Conservation (phyloP, 108 stramenopile genomes). For the Pseudonitzschia delicatissima region DNA sequence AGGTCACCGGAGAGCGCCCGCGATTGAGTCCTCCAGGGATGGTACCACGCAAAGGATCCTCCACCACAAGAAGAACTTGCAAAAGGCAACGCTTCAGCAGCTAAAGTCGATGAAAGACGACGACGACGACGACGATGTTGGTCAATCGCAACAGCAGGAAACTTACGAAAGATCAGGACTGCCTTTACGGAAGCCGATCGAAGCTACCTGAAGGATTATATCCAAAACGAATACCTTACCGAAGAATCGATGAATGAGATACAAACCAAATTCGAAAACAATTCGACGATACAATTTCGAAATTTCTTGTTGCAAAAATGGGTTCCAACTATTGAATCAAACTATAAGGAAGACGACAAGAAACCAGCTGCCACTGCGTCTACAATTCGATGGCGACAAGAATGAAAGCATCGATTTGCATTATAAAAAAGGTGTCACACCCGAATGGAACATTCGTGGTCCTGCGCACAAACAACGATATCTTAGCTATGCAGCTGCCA, state of each 20-base stretch:
- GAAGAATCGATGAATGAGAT: slow-evolving; percentile 66
- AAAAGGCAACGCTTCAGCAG: slow-evolving; percentile 62
- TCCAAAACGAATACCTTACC: slow-evolving; percentile 59
- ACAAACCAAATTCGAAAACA: slow-evolving; percentile 65
- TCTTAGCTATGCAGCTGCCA: slow-evolving; percentile 44
- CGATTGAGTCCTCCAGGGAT: slow-evolving; percentile 88
- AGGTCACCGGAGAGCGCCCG: slow-evolving; percentile 90
- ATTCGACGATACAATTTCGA: slow-evolving; percentile 78
- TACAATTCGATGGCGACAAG: background rate
- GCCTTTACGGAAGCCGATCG: slow-evolving; percentile 51
- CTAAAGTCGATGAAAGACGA: slow-evolving; percentile 48
- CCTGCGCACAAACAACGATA: slow-evolving; percentile 95
- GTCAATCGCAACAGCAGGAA: background rate
- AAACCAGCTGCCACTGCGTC: background rate
- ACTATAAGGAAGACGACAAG: background rate
- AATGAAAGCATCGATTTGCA: slow-evolving; percentile 5
- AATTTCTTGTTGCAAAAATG: slow-evolving; percentile 63
- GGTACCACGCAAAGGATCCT: slow-evolving; percentile 74
- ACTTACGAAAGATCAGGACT: slow-evolving; percentile 9
- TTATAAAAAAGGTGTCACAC: slow-evolving; percentile 50
- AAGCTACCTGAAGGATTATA: slow-evolving; percentile 58
- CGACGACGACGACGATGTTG: background rate
- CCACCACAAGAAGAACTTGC: slow-evolving; percentile 51
- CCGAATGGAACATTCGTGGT: slow-evolving; percentile 81
- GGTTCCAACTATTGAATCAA: slow-evolving; percentile 40